Conservation (phyloP, 2,329 filamentous ascomycete genomes). For the Ilyonectria mors-panacis region DNA sequence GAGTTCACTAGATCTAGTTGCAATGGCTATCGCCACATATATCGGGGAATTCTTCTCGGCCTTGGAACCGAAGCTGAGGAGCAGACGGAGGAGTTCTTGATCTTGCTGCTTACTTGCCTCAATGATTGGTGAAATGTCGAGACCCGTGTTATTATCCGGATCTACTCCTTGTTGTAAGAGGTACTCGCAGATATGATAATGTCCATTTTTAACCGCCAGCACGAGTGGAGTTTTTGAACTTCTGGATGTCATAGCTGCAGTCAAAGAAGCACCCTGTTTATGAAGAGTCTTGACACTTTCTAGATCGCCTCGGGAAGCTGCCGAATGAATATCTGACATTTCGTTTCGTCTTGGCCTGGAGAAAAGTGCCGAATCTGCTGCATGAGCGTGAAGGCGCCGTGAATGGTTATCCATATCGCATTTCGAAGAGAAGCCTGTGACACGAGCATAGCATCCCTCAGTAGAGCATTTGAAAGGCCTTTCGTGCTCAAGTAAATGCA, state of each 20-base stretch:
- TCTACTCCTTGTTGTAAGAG: background rate
- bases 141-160: accelerated
- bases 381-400: background rate
- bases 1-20: background rate
- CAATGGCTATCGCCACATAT: background rate
- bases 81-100: background rate
- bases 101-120: background rate
- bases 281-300: background rate
- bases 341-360: background rate
- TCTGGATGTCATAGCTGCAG: accelerated
- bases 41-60: background rate
- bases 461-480: background rate
- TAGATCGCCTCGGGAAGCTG: background rate
- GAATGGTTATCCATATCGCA: background rate
- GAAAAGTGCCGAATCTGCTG: background rate
- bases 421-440: background rate
- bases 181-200: background rate
- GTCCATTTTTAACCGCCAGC: background rate
- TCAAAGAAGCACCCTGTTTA: background rate
- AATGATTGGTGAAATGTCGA: background rate
- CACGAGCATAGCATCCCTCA: constrained; percentile 1
- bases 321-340: background rate
- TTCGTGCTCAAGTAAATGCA: background rate
- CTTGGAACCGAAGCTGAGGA: background rate
- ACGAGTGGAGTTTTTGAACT: background rate